Evolutionary conservation across 179 eudicot species (phyloP), one percentile per base, ranked within the genome.

Genomic region (Beta lomatogona): DNA sequence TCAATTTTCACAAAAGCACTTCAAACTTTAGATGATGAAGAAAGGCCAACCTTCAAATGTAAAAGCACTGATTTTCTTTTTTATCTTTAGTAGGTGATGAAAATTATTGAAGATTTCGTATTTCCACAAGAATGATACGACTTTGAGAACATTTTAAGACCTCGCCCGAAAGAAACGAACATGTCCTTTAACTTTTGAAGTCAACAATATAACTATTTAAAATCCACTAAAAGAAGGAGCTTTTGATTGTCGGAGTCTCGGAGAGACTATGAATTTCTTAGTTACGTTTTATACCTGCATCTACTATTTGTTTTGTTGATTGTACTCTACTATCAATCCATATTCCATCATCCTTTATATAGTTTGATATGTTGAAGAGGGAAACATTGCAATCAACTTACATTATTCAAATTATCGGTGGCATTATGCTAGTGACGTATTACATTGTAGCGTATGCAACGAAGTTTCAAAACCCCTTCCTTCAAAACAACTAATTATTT

Each of bases 1-100:
- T 15, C 50, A 48, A 11, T 5, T 12, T 52, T 48, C 3, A n/a
- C 50, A 71, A 21, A 18, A 21, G 12, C 21, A 14, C n/a, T 46
- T 28, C 10, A 36, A 19, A 57, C 6, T 57, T 18, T 2, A 14
- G 57, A 75, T 53, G 66, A 58, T 19, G 15, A 16, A 75, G 28
- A 75, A 52, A 52, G n/a, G 60, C 25, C 8, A 55, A 74, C 48
- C 77, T 52, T 22, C 4, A 72, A 53, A 72, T 52, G 76, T 53
- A 60, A 72, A 72, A 12, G 52, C 60, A 72, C 4, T 31, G 21
- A 50, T n/a, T 48, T 2, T 65, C 4, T n/a, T 12, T 10, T 11
- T 12, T 52, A 55, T 75, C 77, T 58, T 57, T 75, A 75, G 77
- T 57, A 75, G 77, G 77, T 75, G 77, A 75, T 18, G 77, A 75